A percentile compares a stretch with the other conserved stretches of the same genome.
These are phyloP conservation scores for Larix sibirica DNA, from an alignment of 83 land plant species.

Conservation along the genomic window DNA sequence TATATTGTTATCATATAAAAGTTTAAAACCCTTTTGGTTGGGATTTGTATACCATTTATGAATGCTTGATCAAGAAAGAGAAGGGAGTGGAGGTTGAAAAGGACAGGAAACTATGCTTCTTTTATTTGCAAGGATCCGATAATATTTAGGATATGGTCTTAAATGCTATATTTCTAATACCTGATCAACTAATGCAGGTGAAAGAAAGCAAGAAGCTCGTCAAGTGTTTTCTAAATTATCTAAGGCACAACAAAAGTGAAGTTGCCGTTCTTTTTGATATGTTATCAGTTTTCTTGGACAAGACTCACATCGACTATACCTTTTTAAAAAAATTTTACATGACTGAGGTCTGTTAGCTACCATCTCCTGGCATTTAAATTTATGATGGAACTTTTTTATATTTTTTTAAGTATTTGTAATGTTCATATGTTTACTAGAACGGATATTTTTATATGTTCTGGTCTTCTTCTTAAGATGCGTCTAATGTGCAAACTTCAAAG, in stretches of 20 bases:
- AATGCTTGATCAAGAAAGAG: too few species aligned
- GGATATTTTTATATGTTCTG: background rate
- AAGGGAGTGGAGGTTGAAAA: too few species aligned
- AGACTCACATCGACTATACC: conserved; percentile 90
- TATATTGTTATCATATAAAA: too few species aligned
- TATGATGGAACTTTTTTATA: background rate
- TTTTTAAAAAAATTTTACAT: conserved; percentile 93
- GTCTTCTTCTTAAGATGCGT: background rate
- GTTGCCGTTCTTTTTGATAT: conserved; percentile 92
- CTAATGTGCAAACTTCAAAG: background rate
- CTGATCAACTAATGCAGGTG: conserved; percentile 53
- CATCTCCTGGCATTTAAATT: background rate
- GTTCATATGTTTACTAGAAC: background rate
- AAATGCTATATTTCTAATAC: background rate
- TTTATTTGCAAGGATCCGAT: background rate
- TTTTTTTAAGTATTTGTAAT: background rate
- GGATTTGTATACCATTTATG: too few species aligned
- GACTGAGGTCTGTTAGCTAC: conserved; percentile 74
- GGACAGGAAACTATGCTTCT: background rate
- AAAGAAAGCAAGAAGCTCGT: conserved; percentile 98
- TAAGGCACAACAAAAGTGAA: conserved; percentile 90
- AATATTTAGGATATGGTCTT: background rate
- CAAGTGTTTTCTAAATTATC: conserved; percentile 95
- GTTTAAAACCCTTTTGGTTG: too few species aligned
- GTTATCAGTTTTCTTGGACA: conserved; percentile 91